phyloP scores from a whole-genome alignment of 805 yeast species.

The Danielia reshetovae region DNA sequence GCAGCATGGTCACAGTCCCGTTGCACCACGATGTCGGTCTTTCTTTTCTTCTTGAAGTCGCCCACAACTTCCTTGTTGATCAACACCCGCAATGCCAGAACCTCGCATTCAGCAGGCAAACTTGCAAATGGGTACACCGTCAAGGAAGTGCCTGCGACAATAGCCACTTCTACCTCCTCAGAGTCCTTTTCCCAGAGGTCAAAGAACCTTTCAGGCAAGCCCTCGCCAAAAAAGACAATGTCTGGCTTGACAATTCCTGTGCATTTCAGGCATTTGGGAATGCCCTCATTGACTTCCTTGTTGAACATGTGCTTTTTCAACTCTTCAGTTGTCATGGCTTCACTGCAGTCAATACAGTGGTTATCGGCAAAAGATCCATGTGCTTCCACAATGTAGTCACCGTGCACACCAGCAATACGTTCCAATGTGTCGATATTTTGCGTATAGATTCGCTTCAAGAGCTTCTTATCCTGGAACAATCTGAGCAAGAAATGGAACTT shows the following conservation, averaged over 20 bases:
- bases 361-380: constrained; percentile 90
- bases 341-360: constrained; percentile 75
- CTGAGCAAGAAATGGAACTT: constrained; percentile 72
- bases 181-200: constrained; percentile 58
- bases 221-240: constrained; percentile 92
- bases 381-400: constrained; percentile 73
- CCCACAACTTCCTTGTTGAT: constrained; percentile 80
- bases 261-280: constrained; percentile 62
- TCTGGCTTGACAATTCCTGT: constrained; percentile 84
- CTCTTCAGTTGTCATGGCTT: constrained; percentile 45
- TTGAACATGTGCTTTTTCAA: constrained; percentile 40
- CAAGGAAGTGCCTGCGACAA: constrained; percentile 90
- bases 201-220: constrained; percentile 69
- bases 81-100: constrained; percentile 51
- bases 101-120: constrained; percentile 63
- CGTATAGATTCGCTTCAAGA: constrained; percentile 71
- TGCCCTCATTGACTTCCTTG: constrained; percentile 25
- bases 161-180: constrained; percentile 58
- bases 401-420: constrained; percentile 71
- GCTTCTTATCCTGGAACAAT: constrained; percentile 59
- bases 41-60: constrained; percentile 49
- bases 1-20: constrained; percentile 69
- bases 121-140: constrained; percentile 89
- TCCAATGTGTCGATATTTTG: constrained; percentile 94
- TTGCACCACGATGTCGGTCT: constrained; percentile 56